Evolutionary conservation across 75 land plant species (phyloP).

Genomic region (Adiantum capillusveneris): DNA sequence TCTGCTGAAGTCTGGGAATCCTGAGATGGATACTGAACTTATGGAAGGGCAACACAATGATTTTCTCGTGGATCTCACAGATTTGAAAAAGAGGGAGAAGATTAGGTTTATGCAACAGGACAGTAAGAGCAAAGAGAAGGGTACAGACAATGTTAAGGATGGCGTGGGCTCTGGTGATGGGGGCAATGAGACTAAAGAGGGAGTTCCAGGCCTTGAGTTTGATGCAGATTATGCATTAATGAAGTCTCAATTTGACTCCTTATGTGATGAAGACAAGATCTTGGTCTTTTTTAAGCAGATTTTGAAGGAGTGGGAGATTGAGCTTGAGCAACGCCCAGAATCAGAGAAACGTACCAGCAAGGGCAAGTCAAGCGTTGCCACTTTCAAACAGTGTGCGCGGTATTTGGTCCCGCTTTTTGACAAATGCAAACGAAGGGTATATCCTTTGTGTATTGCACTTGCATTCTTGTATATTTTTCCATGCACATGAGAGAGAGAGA

Average conservation of each 20-base stretch:
- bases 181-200: constrained; percentile 50
- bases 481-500: too few relatives aligned
- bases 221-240: constrained; percentile 73
- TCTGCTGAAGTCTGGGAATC: constrained; percentile 60
- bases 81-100: constrained; percentile 83
- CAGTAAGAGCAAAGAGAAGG: constrained; percentile 31
- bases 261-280: constrained; percentile 95
- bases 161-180: constrained; percentile 34
- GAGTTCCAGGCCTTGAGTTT: constrained; percentile 46
- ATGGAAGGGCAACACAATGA: constrained; percentile 96
- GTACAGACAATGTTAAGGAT: constrained; percentile 20
- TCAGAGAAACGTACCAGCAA: constrained; percentile 79
- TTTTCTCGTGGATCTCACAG: constrained; percentile 73
- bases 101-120: constrained; percentile 48
- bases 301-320: constrained; percentile 93
- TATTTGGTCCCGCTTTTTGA: constrained; percentile 85
- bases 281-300: constrained; percentile 90
- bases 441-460: not conserved
- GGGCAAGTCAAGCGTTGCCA: constrained; percentile 88
- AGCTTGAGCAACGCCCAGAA: constrained; percentile 63
- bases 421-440: constrained; percentile 85
- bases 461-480: too few relatives aligned
- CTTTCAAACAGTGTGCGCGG: constrained; percentile 92
- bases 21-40: constrained; percentile 82
- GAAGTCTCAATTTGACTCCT: constrained; percentile 74